Percentiles rank a stretch among this genome's conserved stretches.
Conservation (phyloP, 2,329 filamentous ascomycete species). For the Cercospora sesami region DNA sequence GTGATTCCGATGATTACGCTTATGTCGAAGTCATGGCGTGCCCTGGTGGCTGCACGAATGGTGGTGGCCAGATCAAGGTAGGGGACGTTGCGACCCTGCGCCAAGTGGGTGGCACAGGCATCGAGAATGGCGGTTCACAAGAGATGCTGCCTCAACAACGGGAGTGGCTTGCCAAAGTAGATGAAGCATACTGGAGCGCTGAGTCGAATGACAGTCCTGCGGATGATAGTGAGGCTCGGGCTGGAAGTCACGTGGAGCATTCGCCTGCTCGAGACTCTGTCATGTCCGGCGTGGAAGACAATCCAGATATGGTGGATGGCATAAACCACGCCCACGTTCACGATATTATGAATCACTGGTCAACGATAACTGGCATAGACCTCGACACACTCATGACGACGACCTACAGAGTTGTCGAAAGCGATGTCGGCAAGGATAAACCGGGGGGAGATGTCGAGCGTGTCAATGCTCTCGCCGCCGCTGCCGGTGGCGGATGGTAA, state of each 20-base stretch:
- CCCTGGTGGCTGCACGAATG: conserved; percentile 97
- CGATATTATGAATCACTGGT: conserved; percentile 74
- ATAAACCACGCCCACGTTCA: conserved; percentile 67
- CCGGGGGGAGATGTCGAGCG: conserved; percentile 70
- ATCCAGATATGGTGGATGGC: conserved; percentile 40
- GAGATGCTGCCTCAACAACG: conserved; percentile 71
- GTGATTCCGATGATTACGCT: conserved; percentile 63
- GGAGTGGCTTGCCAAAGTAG: conserved; percentile 76
- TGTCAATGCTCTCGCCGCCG: conserved; percentile 84
- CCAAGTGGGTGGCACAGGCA: conserved; percentile 35
- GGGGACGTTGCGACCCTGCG: conserved; percentile 65
- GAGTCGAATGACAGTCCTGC: conserved; percentile 29
- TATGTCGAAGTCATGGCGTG: conserved; percentile 99
- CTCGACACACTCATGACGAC: conserved; percentile 76
- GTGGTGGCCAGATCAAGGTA: conserved; percentile 90
- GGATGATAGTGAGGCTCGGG: conserved; percentile 11
- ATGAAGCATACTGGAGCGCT: conserved; percentile 49
- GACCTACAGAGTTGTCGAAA: conserved; percentile 87
- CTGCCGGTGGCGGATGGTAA: conserved; percentile 91
- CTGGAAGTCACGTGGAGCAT: conserved; percentile 26
- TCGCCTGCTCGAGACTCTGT: conserved; percentile 29
- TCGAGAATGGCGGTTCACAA: conserved; percentile 41
- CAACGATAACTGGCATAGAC: conserved; percentile 66
- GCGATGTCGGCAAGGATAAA: conserved; percentile 82
- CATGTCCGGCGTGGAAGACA: conserved; percentile 33